Base-by-base conservation (phyloP, 257 asterid species). In the Fraxinus americana region DNA sequence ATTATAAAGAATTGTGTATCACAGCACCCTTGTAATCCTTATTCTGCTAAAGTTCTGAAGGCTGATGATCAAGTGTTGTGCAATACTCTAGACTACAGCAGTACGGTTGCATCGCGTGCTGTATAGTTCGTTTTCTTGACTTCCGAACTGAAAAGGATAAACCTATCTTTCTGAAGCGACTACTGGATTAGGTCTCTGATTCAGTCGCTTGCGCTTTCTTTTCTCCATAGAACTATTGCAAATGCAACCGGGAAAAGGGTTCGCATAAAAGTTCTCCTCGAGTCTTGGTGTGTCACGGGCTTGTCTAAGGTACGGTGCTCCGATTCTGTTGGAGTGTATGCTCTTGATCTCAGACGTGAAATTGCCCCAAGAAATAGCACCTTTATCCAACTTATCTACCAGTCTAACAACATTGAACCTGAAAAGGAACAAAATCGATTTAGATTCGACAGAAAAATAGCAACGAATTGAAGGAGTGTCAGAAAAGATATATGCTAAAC, bases 261-360 rank as follows among this genome's bases (percentile, higher is more conserved):
- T 96, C 8, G 99, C 97, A 72, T 96, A 93, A 72, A 96, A 96
- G 77, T 93, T 96, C 90, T 96, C 98, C 82, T 96, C 99, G 38
- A 89, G 78, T 65, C 97, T 80, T 4, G 97, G 96, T 1, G 87
- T 41, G 39, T 87, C 87, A 34, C 99, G 96, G 0, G 67, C 74
- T 80, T 81, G 74, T 83, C 99, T 89, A 2, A 29, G 75, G 63
- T 85, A 76, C 1, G 99, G 98, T 7, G 79, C 93, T 23, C 99
- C 99, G 1, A 84, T 79, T 79, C 98, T 86, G 21, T 87, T 59
- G 4, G 76, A 17, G 70, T 96, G 99, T 61, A 86, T 23, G 2
- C 71, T 80, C 84, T 88, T 91, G 5, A 89, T 96, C 83, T 90
- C 87, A 2, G 90, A 79, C 7, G 91, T 70, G 50, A 93, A 96